These are phyloP conservation scores for Alternaria brassicae DNA, from an alignment of 2,329 filamentous ascomycete species.

Conservation along the genomic window DNA sequence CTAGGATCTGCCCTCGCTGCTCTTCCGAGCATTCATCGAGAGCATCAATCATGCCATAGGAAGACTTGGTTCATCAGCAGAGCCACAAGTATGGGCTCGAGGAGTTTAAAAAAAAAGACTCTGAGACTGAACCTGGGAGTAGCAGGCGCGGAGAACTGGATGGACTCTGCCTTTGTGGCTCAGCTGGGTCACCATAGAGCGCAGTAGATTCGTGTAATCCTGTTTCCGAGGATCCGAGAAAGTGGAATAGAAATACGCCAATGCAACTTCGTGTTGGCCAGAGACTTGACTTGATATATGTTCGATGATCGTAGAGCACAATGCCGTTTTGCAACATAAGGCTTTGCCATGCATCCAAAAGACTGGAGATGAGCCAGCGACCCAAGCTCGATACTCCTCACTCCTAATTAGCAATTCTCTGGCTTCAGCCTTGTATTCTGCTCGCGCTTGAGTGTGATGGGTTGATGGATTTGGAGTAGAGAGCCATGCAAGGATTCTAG, in stretches of 20 bases:
- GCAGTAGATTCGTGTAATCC: not conserved
- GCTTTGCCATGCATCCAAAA: not conserved
- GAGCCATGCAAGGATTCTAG: not conserved
- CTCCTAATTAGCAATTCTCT: not conserved
- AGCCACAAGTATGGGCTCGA: not conserved
- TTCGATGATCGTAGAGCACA: not conserved
- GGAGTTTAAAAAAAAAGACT: not conserved
- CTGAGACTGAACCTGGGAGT: not conserved
- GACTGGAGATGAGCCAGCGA: not conserved
- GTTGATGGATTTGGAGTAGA: not conserved
- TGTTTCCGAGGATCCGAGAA: not conserved
- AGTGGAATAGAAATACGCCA: not conserved
- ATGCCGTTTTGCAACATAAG: not conserved
- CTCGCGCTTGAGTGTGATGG: not conserved
- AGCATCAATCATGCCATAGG: not conserved
- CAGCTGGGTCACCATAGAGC: not conserved
- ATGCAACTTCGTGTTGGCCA: not conserved
- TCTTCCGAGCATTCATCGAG: not conserved
- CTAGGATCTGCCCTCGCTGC: not conserved
- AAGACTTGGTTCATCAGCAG: not conserved
- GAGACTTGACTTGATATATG: not conserved
- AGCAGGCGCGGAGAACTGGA: not conserved
- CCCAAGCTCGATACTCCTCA: not conserved
- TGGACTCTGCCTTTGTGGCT: not conserved
- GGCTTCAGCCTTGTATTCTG: not conserved